Evolutionary conservation across 192 early-diverging fungal genomes (phyloP), one percentile per base, ranked within the genome.

Genomic region (Backusella tuberculispora): DNA sequence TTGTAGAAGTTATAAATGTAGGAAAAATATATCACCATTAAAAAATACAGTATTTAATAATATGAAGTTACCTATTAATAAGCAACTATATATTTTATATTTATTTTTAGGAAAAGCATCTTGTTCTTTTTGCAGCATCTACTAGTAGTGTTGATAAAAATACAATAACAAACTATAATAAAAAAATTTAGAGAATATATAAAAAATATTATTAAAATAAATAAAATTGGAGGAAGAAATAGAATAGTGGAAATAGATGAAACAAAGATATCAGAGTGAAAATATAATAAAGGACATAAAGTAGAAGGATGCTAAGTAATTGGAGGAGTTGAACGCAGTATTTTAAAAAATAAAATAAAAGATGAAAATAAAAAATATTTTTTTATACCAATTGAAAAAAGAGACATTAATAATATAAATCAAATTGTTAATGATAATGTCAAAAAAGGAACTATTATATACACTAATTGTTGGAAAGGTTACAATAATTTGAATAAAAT

Each of bases 171-270:
- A n/a, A n/a, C 9, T 29, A 4, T 42, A 45, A 69, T 69, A 45
- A 45, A 14, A 69, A 69, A 69, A 19, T 69, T 45, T 69, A 45
- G 43, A 69, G 66, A 69, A 69, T 7, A 46, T 24, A 69, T 34
- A 45, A 69, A 69, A 69, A 45, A 69, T 69, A 69, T 45, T 6
- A 69, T 45, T 21, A 42, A n/a, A 69, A 43, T 5, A 45, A 69
- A 69, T 69, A 69, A 69, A 69, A 69, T 69, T 44, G 43, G 66
- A 44, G 66, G 66, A n/a, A 69, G 44, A 69, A 69, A 69, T 45
- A 15, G 44, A 44, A 69, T 69, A 26, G 42, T 69, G 6, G 63
- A 65, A 38, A 65, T 65, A 37, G 63, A 65, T 65, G 63, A 65
- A 38, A 65, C 29, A 29, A 69, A 69, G 44, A 69, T 69, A 44